Percentiles rank a stretch among this genome's conserved stretches.
Conservation (phyloP, 2,329 filamentous ascomycete genomes). For the Apiospora aurea region DNA sequence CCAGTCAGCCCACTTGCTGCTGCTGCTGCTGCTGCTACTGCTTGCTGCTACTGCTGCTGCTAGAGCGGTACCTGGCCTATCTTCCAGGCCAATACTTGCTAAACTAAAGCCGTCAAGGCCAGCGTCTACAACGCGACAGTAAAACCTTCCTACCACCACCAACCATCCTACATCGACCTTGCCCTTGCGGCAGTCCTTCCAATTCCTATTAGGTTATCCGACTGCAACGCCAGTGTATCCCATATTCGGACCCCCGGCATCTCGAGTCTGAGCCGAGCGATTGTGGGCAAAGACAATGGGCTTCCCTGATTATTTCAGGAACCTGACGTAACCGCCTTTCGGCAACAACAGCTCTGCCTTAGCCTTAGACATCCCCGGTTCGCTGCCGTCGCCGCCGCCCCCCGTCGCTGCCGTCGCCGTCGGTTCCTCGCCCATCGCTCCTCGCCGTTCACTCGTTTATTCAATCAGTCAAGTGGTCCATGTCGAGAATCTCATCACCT, state of each 20-base stretch:
- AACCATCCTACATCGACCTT: conserved; percentile 18
- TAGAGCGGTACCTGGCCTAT: neutral
- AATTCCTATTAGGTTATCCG: conserved; percentile 16
- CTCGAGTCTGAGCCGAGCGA: conserved; percentile 10
- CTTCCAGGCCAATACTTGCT: neutral
- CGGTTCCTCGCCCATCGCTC: neutral
- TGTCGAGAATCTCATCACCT: conserved; percentile 2
- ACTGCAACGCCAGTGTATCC: conserved; percentile 9
- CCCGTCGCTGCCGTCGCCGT: neutral
- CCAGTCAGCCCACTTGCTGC: neutral
- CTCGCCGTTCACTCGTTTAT: neutral
- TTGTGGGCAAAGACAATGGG: conserved; percentile 24
- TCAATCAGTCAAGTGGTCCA: neutral
- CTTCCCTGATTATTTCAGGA: conserved; percentile 22
- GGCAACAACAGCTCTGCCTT: conserved; percentile 10
- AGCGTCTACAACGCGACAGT: conserved; percentile 19
- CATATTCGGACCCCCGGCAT: conserved; percentile 17
- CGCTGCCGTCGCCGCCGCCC: neutral
- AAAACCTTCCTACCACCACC: conserved; percentile 20
- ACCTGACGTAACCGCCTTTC: conserved; percentile 23
- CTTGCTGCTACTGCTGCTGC: neutral
- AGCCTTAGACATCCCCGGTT: conserved; percentile 1
- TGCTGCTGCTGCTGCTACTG: neutral
- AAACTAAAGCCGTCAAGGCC: conserved; percentile 3
- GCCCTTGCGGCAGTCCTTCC: conserved; percentile 6